Conservation (phyloP, 192 early-diverging fungal species). For the Rhizophlyctis rosea region DNA sequence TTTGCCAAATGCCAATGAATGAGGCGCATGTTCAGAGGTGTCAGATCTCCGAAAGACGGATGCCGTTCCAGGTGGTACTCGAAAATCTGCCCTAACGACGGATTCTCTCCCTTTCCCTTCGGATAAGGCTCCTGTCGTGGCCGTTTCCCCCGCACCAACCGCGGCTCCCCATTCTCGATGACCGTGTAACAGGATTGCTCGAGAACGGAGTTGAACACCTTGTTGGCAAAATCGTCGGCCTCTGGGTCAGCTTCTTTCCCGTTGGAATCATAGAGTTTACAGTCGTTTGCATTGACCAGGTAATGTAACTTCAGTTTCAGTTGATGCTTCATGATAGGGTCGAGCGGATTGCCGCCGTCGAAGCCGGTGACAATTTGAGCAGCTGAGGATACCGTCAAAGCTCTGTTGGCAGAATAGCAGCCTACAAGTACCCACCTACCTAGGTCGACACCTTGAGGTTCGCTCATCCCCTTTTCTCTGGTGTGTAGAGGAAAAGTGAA, state of each 20-base stretch:
- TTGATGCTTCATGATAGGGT: constrained; percentile 37
- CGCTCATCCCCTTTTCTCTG: not conserved
- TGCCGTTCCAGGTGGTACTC: constrained; percentile 44
- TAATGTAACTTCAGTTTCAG: constrained; percentile 27
- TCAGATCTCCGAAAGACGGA: constrained; percentile 26
- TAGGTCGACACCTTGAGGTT: constrained; percentile 34
- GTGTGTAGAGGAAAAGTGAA: constrained; percentile 42
- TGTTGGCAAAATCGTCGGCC: constrained; percentile 24
- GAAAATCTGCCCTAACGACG: constrained; percentile 43
- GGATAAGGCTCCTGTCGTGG: not conserved
- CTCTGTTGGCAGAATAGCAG: not conserved
- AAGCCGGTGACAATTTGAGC: constrained; percentile 49
- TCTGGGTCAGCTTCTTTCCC: constrained; percentile 22
- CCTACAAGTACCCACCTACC: constrained; percentile 22
- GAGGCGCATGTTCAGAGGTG: constrained; percentile 29
- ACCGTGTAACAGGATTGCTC: constrained; percentile 29
- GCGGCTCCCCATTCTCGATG: constrained; percentile 9
- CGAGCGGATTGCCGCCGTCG: constrained; percentile 47
- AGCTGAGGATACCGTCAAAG: not conserved
- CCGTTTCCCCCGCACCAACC: not conserved
- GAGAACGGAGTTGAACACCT: constrained; percentile 41
- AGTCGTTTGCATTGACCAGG: constrained; percentile 23
- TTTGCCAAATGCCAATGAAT: constrained; percentile 50
- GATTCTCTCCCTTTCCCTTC: not conserved
- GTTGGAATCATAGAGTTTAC: constrained; percentile 8